Conservation (phyloP, 768 basidiomycete species). For the Fibroporia radiculosa region DNA sequence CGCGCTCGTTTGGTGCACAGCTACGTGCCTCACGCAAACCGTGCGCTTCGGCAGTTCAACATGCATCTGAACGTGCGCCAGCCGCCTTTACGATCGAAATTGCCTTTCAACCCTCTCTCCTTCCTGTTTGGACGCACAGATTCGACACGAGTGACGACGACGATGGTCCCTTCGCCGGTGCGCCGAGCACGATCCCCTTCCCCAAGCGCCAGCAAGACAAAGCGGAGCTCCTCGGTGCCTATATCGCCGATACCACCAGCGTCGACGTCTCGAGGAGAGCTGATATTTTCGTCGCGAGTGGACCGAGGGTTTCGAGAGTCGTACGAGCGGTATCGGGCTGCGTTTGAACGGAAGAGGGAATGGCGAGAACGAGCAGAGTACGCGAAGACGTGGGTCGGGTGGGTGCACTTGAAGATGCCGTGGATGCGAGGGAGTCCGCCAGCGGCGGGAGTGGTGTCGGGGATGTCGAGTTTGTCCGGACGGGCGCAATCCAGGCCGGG, state of each 20-base stretch:
- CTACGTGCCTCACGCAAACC: slow-evolving; percentile 95
- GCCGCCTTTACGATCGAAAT: slow-evolving; percentile 59
- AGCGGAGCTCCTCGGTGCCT: slow-evolving; percentile 36
- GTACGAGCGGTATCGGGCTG: slow-evolving; percentile 86
- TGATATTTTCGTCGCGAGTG: slow-evolving; percentile 91
- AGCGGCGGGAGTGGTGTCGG: not conserved
- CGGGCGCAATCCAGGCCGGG: too few species aligned
- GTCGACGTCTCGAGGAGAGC: slow-evolving; percentile 86
- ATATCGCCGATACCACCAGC: slow-evolving; percentile 86
- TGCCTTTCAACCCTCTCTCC: slow-evolving; percentile 46
- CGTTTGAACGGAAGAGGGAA: slow-evolving; percentile 74
- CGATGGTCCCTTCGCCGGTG: slow-evolving; percentile 8
- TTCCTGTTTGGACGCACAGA: slow-evolving; percentile 39
- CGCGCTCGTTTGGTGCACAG: slow-evolving; percentile 36
- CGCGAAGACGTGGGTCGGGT: slow-evolving; percentile 25
- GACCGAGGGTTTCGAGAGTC: slow-evolving; percentile 76
- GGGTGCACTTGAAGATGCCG: slow-evolving; percentile 21
- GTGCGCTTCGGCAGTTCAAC: slow-evolving; percentile 85
- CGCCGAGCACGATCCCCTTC: slow-evolving; percentile 27
- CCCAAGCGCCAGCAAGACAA: slow-evolving; percentile 14
- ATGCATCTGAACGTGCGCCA: slow-evolving; percentile 95
- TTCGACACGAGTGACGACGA: slow-evolving; percentile 8
- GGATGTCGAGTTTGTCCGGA: not conserved
- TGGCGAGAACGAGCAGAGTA: slow-evolving; percentile 43
- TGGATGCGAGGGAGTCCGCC: slow-evolving; percentile 10